Evolutionary conservation across 2,329 filamentous ascomycete species (phyloP).

Genomic region (Hypoxylon sp.): DNA sequence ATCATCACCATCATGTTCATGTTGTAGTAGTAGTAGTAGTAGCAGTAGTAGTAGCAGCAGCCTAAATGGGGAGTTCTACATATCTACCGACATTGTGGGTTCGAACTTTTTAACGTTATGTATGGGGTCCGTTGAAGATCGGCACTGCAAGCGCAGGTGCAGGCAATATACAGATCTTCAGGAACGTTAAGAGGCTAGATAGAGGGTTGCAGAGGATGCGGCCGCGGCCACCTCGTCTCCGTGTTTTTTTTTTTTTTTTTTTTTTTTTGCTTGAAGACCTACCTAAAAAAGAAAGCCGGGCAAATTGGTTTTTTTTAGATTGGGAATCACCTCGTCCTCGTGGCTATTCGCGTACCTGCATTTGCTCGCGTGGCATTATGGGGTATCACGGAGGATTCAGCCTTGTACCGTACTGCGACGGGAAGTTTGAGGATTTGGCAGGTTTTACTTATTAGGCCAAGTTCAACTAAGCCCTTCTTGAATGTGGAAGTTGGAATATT

Average conservation of each 20-base stretch:
- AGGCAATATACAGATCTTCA: slow-evolving; percentile 22
- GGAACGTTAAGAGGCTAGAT: slow-evolving; percentile 2
- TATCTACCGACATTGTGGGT: neutral
- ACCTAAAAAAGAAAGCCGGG: slow-evolving; percentile 1
- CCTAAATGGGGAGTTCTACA: slow-evolving; percentile 18
- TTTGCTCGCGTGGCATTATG: slow-evolving; percentile 34
- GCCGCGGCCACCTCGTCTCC: slow-evolving; percentile 29
- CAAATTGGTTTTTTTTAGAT: slow-evolving; percentile 24
- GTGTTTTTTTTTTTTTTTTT: slow-evolving; percentile 9
- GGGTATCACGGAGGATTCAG: no score
- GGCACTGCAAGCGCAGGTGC: slow-evolving; percentile 25
- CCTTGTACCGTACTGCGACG: slow-evolving; percentile 16
- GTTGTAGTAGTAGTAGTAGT: no score
- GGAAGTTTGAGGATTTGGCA: neutral
- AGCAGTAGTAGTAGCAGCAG: slow-evolving; percentile 20
- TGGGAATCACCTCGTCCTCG: slow-evolving; percentile 30
- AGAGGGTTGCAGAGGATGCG: slow-evolving; percentile 29
- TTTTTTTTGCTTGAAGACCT: no score
- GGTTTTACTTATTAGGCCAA: no score
- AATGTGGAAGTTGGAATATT: neutral
- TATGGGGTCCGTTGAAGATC: slow-evolving; percentile 25
- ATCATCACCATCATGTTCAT: no score
- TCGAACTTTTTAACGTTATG: slow-evolving; percentile 7
- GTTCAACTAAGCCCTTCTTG: no score
- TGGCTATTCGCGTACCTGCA: slow-evolving; percentile 28